Evolutionary conservation across 2,329 filamentous ascomycete genomes (phyloP).

Genomic region (Endoconidiophora laricicola): DNA sequence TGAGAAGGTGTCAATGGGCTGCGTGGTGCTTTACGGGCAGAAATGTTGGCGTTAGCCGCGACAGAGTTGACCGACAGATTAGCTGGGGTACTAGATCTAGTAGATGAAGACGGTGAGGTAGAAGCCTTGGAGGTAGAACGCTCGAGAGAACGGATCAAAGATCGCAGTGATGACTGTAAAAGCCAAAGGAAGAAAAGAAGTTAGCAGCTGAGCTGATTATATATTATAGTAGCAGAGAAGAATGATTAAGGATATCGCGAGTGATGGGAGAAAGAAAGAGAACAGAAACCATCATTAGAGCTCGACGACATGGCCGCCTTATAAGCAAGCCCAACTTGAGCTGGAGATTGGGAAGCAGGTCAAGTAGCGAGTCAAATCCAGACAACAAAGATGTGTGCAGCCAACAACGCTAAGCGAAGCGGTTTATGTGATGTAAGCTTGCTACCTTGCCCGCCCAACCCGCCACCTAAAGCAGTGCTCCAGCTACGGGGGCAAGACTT

Average conservation of each 20-base stretch:
- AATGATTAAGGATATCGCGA: not conserved
- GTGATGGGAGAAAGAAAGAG: not conserved
- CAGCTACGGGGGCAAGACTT: not conserved
- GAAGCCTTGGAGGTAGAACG: not conserved
- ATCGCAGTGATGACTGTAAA: constrained; percentile 6
- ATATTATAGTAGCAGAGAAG: not conserved
- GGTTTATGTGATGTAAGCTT: no score
- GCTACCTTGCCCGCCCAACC: no score
- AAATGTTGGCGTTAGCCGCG: not conserved
- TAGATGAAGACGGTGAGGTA: not conserved
- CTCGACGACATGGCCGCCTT: not conserved
- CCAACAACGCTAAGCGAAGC: no score
- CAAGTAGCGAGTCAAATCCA: no score
- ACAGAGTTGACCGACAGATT: not conserved
- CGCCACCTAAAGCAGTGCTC: not conserved
- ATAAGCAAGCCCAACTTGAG: no score
- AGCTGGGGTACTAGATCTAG: not conserved
- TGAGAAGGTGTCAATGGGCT: constrained; percentile 4
- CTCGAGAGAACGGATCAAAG: constrained; percentile 7
- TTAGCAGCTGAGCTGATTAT: not conserved
- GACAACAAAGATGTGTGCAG: no score
- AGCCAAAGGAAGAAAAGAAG: not conserved
- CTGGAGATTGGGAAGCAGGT: no score
- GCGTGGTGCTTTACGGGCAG: not conserved
- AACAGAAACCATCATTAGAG: not conserved